These are phyloP conservation scores for Quercus glauca DNA, from an alignment of 306 rosid species.

Conservation along the genomic window DNA sequence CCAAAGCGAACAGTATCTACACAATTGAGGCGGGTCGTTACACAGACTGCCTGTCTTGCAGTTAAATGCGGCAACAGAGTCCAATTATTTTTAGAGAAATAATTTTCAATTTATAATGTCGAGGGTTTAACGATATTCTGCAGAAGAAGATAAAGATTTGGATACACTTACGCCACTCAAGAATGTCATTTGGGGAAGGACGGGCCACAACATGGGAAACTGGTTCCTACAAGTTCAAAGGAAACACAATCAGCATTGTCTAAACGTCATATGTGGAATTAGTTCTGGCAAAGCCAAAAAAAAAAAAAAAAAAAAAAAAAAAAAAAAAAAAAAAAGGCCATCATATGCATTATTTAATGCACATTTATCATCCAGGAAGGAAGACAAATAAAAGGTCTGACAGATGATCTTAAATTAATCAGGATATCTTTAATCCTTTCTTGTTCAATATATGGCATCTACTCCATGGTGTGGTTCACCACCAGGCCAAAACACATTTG, in stretches of 20 bases:
- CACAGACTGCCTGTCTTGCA: no score
- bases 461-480: background rate
- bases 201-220: constrained; percentile 93
- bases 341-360: background rate
- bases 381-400: background rate
- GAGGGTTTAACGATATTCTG: background rate
- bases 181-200: constrained; percentile 93
- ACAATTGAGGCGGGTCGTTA: no score
- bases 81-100: background rate
- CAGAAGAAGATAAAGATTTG: constrained; percentile 1
- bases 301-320: background rate
- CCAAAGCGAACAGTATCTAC: no score
- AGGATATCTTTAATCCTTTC: background rate
- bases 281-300: background rate
- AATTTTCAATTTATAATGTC: background rate
- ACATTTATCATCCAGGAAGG: background rate
- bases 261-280: background rate
- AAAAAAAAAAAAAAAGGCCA: background rate
- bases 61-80: background rate
- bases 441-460: background rate
- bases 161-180: constrained; percentile 95
- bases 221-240: constrained; percentile 67
- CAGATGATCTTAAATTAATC: background rate
- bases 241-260: constrained; percentile 25
- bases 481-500: background rate